A percentile compares a stretch with the other conserved stretches of the same genome.
phyloP scores from a whole-genome alignment of 2,329 filamentous ascomycete genomes.

The Knufia petricola region DNA sequence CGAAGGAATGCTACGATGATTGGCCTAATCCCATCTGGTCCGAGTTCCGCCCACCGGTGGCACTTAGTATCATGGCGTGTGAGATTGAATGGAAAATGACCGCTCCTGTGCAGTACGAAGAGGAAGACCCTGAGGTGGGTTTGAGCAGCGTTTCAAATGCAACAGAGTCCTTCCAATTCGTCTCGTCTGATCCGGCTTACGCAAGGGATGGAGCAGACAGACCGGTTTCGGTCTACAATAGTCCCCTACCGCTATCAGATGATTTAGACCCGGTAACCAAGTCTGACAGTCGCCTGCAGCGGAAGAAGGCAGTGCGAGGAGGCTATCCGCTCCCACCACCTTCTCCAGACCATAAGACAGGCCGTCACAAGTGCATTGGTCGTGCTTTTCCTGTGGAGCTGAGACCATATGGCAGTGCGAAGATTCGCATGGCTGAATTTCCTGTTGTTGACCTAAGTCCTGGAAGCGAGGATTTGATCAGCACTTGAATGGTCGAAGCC shows the following conservation, averaged over 20 bases:
- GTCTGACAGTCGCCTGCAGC: not conserved
- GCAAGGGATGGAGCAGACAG: not conserved
- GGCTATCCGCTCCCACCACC: constrained; percentile 31
- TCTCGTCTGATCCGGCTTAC: not conserved
- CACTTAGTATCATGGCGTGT: constrained; percentile 31
- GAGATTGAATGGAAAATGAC: constrained; percentile 32
- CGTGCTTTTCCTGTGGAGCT: constrained; percentile 30
- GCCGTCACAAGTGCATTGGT: constrained; percentile 28
- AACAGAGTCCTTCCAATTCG: not conserved
- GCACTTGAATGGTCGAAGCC: too few relatives aligned
- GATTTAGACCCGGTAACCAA: not conserved
- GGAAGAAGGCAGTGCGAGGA: constrained; percentile 3
- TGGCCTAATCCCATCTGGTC: constrained; percentile 26
- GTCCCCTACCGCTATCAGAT: not conserved
- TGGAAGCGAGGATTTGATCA: constrained; percentile 15
- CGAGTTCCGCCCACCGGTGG: constrained; percentile 28
- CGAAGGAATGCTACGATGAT: constrained; percentile 8
- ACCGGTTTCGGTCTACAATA: not conserved
- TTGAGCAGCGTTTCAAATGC: not conserved
- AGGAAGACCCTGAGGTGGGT: not conserved
- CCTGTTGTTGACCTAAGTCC: constrained; percentile 25
- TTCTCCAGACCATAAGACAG: constrained; percentile 16
- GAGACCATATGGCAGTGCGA: constrained; percentile 39
- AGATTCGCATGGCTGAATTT: constrained; percentile 39
- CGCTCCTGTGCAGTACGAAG: constrained; percentile 9